These are phyloP conservation scores for Suillus americanus DNA, from an alignment of 768 basidiomycete species.

Conservation along the genomic window DNA sequence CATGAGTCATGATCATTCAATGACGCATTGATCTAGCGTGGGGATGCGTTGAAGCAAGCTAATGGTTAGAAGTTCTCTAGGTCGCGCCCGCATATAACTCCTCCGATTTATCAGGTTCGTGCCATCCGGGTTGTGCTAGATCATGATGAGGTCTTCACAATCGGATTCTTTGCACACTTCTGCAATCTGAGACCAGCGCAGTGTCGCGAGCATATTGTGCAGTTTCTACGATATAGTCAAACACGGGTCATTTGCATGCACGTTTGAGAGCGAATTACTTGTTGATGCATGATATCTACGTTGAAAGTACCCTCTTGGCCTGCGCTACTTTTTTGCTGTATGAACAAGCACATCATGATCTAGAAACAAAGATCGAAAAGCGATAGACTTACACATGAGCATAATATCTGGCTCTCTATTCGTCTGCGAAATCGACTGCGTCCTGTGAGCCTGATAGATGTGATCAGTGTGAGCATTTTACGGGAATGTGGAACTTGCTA, in stretches of 20 bases:
- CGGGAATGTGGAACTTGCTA: neutral
- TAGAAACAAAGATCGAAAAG: too few species aligned
- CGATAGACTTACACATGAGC: too few species aligned
- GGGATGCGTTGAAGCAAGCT: neutral
- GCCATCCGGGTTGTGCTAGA: constrained; percentile 48
- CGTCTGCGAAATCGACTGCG: constrained; percentile 43
- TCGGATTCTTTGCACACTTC: constrained; percentile 41
- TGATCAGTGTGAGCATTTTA: neutral
- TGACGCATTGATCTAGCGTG: neutral
- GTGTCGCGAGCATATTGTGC: constrained; percentile 48
- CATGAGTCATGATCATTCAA: neutral
- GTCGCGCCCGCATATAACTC: neutral
- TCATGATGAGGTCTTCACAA: constrained; percentile 44
- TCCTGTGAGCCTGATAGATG: constrained; percentile 18
- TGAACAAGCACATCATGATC: too few species aligned
- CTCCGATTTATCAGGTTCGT: neutral
- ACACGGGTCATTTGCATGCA: neutral
- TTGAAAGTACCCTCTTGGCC: constrained; percentile 21
- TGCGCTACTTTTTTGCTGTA: too few species aligned
- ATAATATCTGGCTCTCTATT: constrained; percentile 56
- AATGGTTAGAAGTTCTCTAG: neutral
- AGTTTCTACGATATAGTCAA: constrained; percentile 43
- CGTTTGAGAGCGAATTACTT: constrained; percentile 32
- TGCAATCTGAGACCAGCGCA: constrained; percentile 51
- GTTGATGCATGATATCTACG: constrained; percentile 55